Percentiles rank a stretch among this genome's conserved stretches.
phyloP scores from a whole-genome alignment of 257 asterid genomes.

The Solanum sejunctum region DNA sequence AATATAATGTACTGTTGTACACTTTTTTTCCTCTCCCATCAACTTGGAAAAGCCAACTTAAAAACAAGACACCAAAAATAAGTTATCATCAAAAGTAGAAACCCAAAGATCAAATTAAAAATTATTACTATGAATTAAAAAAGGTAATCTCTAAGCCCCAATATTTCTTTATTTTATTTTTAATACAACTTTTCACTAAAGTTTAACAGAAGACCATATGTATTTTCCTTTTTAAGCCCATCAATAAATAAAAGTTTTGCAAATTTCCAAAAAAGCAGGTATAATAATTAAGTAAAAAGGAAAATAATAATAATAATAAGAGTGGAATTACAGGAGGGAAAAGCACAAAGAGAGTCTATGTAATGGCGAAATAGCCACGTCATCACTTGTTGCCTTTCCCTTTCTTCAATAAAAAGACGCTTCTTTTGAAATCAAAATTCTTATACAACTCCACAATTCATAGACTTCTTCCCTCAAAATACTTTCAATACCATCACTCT shows the following conservation, averaged over 20 bases:
- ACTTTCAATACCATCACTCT: not conserved
- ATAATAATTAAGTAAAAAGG: not conserved
- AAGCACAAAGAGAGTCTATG: not conserved
- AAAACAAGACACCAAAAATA: not conserved
- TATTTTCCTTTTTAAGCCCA: not conserved
- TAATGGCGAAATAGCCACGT: slow-evolving; percentile 5
- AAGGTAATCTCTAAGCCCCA: not conserved
- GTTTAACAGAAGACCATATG: not conserved
- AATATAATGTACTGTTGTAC: not conserved
- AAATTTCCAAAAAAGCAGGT: not conserved
- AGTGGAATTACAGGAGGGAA: slow-evolving; percentile 6
- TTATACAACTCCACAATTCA: not conserved
- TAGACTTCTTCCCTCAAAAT: not conserved
- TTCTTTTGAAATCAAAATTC: not conserved
- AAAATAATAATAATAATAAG: not conserved
- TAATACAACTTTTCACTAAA: not conserved
- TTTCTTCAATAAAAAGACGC: slow-evolving; percentile 2
- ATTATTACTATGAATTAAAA: not conserved
- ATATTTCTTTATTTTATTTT: fast-evolving
- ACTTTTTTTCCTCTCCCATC: not conserved
- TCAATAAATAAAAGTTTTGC: not conserved
- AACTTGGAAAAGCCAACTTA: not conserved
- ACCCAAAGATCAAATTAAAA: not conserved
- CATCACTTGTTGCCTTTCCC: slow-evolving; percentile 3
- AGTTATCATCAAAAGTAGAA: not conserved